A percentile compares a stretch with the other conserved stretches of the same genome.
Conservation (phyloP, 2,329 filamentous ascomycete species). For the Pseudogymnoascus sp. region DNA sequence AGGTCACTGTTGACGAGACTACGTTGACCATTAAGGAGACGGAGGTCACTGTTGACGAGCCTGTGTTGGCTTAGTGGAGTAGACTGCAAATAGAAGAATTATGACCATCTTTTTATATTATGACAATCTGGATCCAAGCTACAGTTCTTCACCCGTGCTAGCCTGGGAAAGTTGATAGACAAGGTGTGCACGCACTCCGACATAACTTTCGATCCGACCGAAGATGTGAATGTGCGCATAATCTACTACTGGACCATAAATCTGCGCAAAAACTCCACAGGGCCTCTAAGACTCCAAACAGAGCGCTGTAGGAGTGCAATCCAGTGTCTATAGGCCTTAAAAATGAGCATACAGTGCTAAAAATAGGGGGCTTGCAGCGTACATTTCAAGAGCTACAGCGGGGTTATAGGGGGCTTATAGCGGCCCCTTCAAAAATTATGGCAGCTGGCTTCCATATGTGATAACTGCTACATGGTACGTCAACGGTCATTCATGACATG, state of each 20-base stretch:
- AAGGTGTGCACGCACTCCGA: not conserved
- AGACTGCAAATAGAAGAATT: constrained; percentile 3
- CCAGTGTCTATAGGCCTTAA: not conserved
- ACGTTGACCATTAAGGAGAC: too few species aligned
- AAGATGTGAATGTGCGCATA: not conserved
- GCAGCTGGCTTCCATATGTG: not conserved
- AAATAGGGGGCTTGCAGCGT: not conserved
- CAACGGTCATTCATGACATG: not conserved
- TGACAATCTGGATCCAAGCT: not conserved
- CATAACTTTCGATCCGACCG: not conserved
- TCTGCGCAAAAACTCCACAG: not conserved
- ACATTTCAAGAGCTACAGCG: not conserved
- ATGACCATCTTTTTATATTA: not conserved
- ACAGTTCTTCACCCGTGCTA: not conserved
- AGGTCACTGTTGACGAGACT: too few species aligned
- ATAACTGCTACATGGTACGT: not conserved
- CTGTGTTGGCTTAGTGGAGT: not conserved
- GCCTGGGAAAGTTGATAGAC: not conserved
- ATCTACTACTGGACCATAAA: not conserved
- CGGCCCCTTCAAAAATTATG: not conserved
- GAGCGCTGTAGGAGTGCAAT: not conserved
- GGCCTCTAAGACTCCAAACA: not conserved
- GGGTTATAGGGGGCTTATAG: not conserved
- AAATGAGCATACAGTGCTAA: not conserved
- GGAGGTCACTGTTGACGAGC: not conserved